Evolutionary conservation across 768 basidiomycete species (phyloP).

Genomic region (Candolleomyces efflorescens): DNA sequence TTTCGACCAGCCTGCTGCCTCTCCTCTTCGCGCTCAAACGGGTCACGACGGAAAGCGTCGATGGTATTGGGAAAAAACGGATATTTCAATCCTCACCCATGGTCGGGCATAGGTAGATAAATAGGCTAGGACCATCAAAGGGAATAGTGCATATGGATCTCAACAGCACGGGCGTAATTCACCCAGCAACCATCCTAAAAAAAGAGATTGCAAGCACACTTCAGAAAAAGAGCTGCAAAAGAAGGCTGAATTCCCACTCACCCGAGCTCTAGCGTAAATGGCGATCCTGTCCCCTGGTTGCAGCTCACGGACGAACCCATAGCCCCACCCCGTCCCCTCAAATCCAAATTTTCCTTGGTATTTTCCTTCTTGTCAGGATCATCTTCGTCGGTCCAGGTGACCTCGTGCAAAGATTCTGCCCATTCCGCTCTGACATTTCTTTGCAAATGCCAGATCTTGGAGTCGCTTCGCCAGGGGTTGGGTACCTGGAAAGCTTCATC

Average conservation of each 20-base stretch:
- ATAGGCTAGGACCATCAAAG: constrained; percentile 10
- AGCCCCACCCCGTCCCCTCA: constrained; percentile 11
- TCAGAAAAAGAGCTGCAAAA: background rate
- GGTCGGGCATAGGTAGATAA: no score
- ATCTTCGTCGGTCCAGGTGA: constrained; percentile 19
- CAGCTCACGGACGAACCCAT: constrained; percentile 14
- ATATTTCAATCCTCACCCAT: no score
- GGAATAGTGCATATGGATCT: constrained; percentile 23
- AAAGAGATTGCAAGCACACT: background rate
- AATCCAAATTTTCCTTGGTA: constrained; percentile 10
- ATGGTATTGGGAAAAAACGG: no score
- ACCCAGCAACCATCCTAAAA: constrained; percentile 25
- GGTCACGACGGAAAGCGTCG: no score
- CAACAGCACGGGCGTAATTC: constrained; percentile 18
- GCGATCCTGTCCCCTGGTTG: constrained; percentile 16
- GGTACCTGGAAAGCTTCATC: constrained; percentile 1
- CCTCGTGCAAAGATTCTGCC: constrained; percentile 12
- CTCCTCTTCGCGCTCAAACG: no score
- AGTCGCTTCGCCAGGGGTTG: constrained; percentile 8
- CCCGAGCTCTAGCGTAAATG: constrained; percentile 25
- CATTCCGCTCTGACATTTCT: constrained; percentile 23
- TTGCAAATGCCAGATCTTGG: constrained; percentile 22
- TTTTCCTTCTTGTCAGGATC: background rate
- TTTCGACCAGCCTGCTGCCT: no score
- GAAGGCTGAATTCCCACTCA: constrained; percentile 1